Conservation (phyloP, 148 eudicot genomes). For the Heliosperma pusillum region DNA sequence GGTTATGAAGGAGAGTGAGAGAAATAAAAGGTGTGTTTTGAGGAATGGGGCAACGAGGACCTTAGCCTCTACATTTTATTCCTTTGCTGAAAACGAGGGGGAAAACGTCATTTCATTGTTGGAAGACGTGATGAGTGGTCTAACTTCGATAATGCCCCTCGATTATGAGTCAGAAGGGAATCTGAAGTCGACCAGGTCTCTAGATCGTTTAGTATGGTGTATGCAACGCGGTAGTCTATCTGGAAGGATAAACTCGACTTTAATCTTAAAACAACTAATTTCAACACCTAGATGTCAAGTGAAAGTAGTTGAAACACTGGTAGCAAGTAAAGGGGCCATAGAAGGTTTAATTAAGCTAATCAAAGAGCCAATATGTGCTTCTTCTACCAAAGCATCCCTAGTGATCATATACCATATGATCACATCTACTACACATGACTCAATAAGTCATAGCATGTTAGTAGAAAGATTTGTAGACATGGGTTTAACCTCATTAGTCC, state of each 20-base stretch:
- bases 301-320: constrained; percentile 22
- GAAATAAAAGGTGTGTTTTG: constrained; percentile 46
- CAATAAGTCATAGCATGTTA: constrained; percentile 2
- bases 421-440: not conserved
- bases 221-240: constrained; percentile 43
- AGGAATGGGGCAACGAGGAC: constrained; percentile 31
- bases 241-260: constrained; percentile 38
- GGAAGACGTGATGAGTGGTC: constrained; percentile 42
- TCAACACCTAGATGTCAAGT: constrained; percentile 17
- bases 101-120: constrained; percentile 24
- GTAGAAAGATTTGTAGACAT: constrained; percentile 34
- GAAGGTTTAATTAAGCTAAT: constrained; percentile 52
- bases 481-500: constrained; percentile 42
- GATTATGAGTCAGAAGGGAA: constrained; percentile 28
- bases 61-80: constrained; percentile 36
- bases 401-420: constrained; percentile 46
- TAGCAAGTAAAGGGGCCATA: constrained; percentile 37
- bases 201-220: constrained; percentile 45
- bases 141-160: constrained; percentile 36
- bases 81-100: constrained; percentile 29
- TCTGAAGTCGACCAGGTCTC: constrained; percentile 32
- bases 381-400: constrained; percentile 60
- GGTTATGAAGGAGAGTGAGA: constrained; percentile 51
- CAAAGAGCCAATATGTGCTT: constrained; percentile 55
- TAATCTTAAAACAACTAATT: constrained; percentile 39